Base-by-base conservation (phyloP, 257 asterid species). In the Lycium ferocissimum region DNA sequence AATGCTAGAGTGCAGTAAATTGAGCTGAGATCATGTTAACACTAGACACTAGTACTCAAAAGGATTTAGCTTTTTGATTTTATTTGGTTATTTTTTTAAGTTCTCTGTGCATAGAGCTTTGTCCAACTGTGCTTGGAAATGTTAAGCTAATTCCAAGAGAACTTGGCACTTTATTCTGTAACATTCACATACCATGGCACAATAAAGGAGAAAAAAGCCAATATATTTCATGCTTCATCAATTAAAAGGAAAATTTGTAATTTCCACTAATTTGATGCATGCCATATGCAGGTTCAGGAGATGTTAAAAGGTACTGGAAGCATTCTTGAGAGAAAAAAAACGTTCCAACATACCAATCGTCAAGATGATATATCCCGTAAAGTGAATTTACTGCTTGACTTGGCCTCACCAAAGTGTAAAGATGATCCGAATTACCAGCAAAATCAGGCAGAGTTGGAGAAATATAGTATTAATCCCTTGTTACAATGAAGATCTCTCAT, bases 271-370 rank as follows among this genome's bases (percentile, higher is more conserved):
- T 76, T 51, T 76, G 63, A 76, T 76, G 63, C 82, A 14, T 51
- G 82, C 11, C 26, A 26, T 70, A 70, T 76, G 84, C 90, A 97
- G 99, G 97, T 90, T 59, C 87, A 90, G 80, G 88, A 91, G 89
- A 94, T 97, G 98, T 69, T 97, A 63, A 92, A 90, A 87, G 98
- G 97, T 0, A 94, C 92, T 2, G 94, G 91, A 80, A 92, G 90
- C 88, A 86, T 88, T 71, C 38, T 85, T 51, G 92, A 89, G 73
- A 86, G 90, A 94, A 94, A 85, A 91, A 91, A 86, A 80, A 93
- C 89, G 91, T 92, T 94, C 88, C 94, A 87, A 62, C 91, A 89
- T 84, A 89, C 94, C 91, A 10, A 92, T 92, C 1, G 91, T 93
- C 37, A 92, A 88, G 88, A 89, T 93, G 84, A 63, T 89, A 47